A percentile compares a stretch with the other conserved stretches of the same genome.
phyloP scores from a whole-genome alignment of 495 filamentous ascomycete genomes.

The Neurospora sp. region DNA sequence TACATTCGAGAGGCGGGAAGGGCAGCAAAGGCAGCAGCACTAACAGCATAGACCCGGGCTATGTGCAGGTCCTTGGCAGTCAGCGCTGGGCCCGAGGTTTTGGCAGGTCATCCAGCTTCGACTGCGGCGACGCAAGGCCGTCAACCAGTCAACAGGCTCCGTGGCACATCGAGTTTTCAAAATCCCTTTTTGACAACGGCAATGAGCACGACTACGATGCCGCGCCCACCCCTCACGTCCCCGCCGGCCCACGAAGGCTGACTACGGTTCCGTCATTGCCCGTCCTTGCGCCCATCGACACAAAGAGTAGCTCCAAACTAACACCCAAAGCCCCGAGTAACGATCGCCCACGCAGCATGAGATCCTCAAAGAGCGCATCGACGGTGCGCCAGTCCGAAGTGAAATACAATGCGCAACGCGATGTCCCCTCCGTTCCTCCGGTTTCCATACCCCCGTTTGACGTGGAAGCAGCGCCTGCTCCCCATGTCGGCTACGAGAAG shows the following conservation, averaged over 20 bases:
- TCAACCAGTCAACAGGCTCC: constrained; percentile 20
- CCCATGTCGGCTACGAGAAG: constrained; percentile 48
- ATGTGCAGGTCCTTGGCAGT: constrained; percentile 42
- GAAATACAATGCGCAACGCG: constrained; percentile 10
- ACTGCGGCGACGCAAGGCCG: constrained; percentile 43
- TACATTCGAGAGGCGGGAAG: constrained; percentile 46
- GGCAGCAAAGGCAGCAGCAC: constrained; percentile 64
- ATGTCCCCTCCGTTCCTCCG: constrained; percentile 20
- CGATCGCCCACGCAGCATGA: constrained; percentile 52
- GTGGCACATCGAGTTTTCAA: constrained; percentile 37
- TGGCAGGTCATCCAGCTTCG: constrained; percentile 69
- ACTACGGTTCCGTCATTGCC: constrained; percentile 35
- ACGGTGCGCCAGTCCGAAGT: constrained; percentile 25
- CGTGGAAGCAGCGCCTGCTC: constrained; percentile 40
- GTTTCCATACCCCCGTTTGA: constrained; percentile 21
- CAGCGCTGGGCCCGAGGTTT: constrained; percentile 47
- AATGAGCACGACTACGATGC: constrained; percentile 58
- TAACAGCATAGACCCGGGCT: constrained; percentile 58
- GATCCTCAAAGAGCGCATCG: constrained; percentile 49
- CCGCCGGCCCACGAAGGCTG: constrained; percentile 59
- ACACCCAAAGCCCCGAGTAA: constrained; percentile 13
- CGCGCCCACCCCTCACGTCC: constrained; percentile 81
- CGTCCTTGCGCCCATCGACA: constrained; percentile 31
- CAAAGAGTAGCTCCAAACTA: constrained; percentile 21
- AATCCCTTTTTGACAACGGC: constrained; percentile 24